Evolutionary conservation across 306 rosid genomes (phyloP), one percentile per base, ranked within the genome.

Genomic region (Cucurbita maxima): DNA sequence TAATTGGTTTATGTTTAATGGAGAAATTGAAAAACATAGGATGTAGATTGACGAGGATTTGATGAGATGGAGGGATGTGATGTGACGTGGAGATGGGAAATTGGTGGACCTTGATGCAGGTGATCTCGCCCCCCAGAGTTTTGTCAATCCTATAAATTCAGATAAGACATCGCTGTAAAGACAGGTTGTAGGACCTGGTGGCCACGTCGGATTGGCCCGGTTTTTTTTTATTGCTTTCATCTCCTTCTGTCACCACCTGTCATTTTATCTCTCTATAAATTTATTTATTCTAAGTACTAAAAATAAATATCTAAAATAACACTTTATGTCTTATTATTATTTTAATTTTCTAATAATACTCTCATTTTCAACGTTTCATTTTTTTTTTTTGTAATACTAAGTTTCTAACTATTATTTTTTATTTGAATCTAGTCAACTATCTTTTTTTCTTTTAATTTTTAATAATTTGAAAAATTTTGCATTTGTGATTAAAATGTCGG

Each of bases 121-220:
- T 5, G 54, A 69, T 69, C 14, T 30, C 34, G 34, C 22, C 74
- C 30, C 3, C 72, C 22, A 10, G 18, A n/a, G 30, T 64, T 63
- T 64, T 64, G 34, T 64, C 52, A 66, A 61, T 30, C 48, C 3
- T 16, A n/a, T 41, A n/a, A 45, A 48, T 22, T 69, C 45, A 25
- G 74, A 69, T 69, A 69, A 69, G 74, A 69, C 58, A 50, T 69
- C 74, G 54, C 37, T 69, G 22, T 50, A 50, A 50, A 69, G 30
- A 69, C 74, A 48, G 67, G 38, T 47, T 22, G 20, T 22, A 22
- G 0, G 13, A 22, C 67, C 41, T 14, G 25, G 58, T 69, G 74
- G 58, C 45, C 7, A 25, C 12, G 14, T 11, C 8, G 15, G 4
- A 48, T 13, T 69, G 74, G 58, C 7, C 48, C 22, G 6, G 10